Base-by-base conservation (phyloP, 2,329 filamentous ascomycete genomes). In the Xylaria sp. region DNA sequence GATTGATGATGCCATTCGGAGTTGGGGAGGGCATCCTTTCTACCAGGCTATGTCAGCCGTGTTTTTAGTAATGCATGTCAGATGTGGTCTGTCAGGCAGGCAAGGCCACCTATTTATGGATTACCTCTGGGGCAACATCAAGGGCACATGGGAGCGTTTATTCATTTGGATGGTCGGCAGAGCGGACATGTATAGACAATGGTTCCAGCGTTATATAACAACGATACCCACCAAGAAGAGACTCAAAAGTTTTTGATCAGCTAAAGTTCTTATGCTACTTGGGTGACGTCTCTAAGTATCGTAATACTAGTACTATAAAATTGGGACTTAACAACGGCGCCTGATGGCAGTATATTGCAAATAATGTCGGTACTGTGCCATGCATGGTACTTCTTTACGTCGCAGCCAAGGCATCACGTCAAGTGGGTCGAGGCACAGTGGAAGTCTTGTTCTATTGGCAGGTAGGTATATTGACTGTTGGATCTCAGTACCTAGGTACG, bases 211-310 rank as follows among this genome's bases (percentile, higher is more conserved):
- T 68, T 62, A 62, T 64, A 62, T 62, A 59, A 59, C 51, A 64
- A 56, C 69, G 69, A 71, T 71, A 71, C 69, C 69, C 69, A 69
- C 3, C 36, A 49, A 58, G 56, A 64, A 57, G 57, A 64, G 56
- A 69, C 55, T 48, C 49, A 64, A 71, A 69, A 67, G 43, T 57
- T 55, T 7, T 54, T 18, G 36, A 58, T 66, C 59, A 23, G 1
- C 23, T 41, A 6, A 48, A 36, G 39, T 66, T 54, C 3, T 12
- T 20, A 1, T 23, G 13, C 33, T 39, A n/a, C 31, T 54, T 54
- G 2, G 15, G 28, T 4, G 15, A n/a, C 10, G 33, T 36, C 10
- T 36, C 33, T n/a, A 46, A n/a, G 43, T n/a, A 18, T 46, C 15
- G 12, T 13, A 5, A 12, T 46, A 15, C 41, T 6, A n/a, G 41